Base-by-base conservation (phyloP, 805 yeast species). In the Kazachstania africana region DNA sequence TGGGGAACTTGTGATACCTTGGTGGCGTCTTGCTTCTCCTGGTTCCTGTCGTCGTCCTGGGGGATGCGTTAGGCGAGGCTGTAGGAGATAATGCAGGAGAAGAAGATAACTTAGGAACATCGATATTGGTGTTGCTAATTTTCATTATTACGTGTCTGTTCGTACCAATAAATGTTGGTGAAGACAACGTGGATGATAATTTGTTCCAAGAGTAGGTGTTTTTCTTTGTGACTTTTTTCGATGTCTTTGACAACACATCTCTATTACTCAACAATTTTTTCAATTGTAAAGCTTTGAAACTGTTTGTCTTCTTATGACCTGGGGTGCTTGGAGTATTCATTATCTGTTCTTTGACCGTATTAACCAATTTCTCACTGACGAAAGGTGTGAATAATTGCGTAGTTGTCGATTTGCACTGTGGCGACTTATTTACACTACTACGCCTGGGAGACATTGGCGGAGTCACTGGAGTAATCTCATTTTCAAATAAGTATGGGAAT, bases 251-350 rank as follows among this genome's bases (percentile, higher is more conserved):
- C n/a, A 55, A 34, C 6, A 51, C 29, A 31, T 53, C 54, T 34
- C 61, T 45, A 29, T 47, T 43, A 21, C 45, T 47, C 22, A 56
- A 36, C 28, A 56, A 34, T 22, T 48, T 48, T 29, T 54, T 56
- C 31, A 55, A 28, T 37, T 55, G 55, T 32, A 54, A 37, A 3
- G 60, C 60, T 38, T 55, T 56, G 32, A 55, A 56, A 29, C 59
- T 53, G 34, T 55, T 54, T 3, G 57, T 52, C 32, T 56, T 56
- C 36, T 48, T 55, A 34, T 56, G 61, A 16, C 22, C 14, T 16
- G 24, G 34, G 20, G 16, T 24, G 13, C 18, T 29, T 16, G 12
- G 24, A 10, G 17, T 19, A n/a, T 13, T 15, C 6, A 18, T 13
- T 12, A 8, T 8, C 29, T 40, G 43, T 27, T 34, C 34, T 32